A percentile compares a stretch with the other conserved stretches of the same genome.
Evolutionary conservation across 768 basidiomycete genomes (phyloP).

Genomic region (Mycena polygramma): DNA sequence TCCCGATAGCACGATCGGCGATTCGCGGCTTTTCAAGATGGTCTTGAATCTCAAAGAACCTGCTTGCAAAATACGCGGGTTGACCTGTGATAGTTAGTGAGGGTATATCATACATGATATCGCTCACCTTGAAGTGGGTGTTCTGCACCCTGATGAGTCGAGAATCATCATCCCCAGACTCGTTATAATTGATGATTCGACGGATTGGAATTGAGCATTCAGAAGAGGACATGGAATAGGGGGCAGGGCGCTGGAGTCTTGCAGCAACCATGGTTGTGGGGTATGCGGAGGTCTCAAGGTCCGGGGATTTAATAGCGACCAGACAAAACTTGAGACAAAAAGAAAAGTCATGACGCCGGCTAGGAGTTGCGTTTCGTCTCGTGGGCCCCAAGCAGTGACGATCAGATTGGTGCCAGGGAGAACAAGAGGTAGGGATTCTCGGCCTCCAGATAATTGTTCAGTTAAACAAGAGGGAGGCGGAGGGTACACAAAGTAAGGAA

Average conservation of each 20-base stretch:
- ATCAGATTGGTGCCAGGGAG: slow-evolving; percentile 10
- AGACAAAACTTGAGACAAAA: slow-evolving; percentile 11
- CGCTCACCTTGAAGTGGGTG: slow-evolving; percentile 43
- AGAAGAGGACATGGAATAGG: slow-evolving; percentile 16
- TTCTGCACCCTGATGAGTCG: slow-evolving; percentile 35
- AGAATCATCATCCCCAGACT: slow-evolving; percentile 24
- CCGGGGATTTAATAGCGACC: slow-evolving; percentile 24
- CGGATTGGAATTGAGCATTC: slow-evolving; percentile 31
- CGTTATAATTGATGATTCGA: slow-evolving; percentile 13
- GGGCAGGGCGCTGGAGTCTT: slow-evolving; percentile 21
- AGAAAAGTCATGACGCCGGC: slow-evolving; percentile 3
- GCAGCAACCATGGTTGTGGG: slow-evolving; percentile 17
- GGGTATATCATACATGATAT: slow-evolving; percentile 18
- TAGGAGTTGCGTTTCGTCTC: not conserved
- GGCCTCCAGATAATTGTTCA: slow-evolving; percentile 15
- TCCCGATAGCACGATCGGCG: slow-evolving; percentile 54
- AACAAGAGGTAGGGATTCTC: not conserved
- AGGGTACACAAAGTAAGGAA: not conserved
- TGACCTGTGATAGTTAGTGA: slow-evolving; percentile 38
- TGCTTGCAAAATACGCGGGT: slow-evolving; percentile 1
- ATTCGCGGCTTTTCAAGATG: slow-evolving; percentile 34
- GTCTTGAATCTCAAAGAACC: slow-evolving; percentile 24
- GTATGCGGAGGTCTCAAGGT: slow-evolving; percentile 7
- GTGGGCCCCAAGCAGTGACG: not conserved
- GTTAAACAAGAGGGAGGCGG: not conserved